Evolutionary conservation across 208 protist genomes (phyloP), one percentile per base, ranked within the genome.

Genomic region (Acanthamoeba healyi): DNA sequence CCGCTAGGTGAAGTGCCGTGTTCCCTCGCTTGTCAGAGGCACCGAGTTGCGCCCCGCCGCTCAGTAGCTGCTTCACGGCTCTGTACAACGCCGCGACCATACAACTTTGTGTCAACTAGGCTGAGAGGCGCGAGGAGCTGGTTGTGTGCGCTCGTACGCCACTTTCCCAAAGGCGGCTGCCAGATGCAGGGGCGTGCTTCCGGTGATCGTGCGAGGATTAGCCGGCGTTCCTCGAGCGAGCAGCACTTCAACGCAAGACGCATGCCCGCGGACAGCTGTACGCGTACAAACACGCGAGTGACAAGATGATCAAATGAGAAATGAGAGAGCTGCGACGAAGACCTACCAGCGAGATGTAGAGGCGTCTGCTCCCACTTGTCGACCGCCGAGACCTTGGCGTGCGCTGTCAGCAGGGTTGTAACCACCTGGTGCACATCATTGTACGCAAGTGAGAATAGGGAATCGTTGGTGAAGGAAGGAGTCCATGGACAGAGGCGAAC

Each of bases 301-400:
- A 67, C n/a, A 67, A 67, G n/a, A 29, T 5, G n/a, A 67, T 9
- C 15, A 26, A 9, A 22, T 24, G n/a, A 67, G 6, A 67, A 67
- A 67, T 26, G 58, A 9, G 70, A n/a, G n/a, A n/a, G n/a, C n/a
- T n/a, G n/a, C n/a, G n/a, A n/a, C n/a, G 26, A 9, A 32, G 24
- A 44, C 36, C 12, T 42, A 79, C 70, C 70, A 32, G 70, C 70
- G 5, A 79, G 70, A 44, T 79, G 70, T 3, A 79, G 70, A 4
- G 70, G 70, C 36, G 70, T 79, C 32, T 79, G 70, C 26, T 79
- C 70, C 70, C 70, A 79, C 26, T 79, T 79, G 70, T 79, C 70
- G 15, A 79, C 38, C 6, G 70, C 70, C 7, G 70, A 38, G 10
- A 79, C 24, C 70, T 79, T 36, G 29, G 70, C 70, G 36, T 79